Percentiles rank a stretch among this genome's conserved stretches.
Conservation (phyloP, 2,329 filamentous ascomycete species). For the Penicillium paneum region DNA sequence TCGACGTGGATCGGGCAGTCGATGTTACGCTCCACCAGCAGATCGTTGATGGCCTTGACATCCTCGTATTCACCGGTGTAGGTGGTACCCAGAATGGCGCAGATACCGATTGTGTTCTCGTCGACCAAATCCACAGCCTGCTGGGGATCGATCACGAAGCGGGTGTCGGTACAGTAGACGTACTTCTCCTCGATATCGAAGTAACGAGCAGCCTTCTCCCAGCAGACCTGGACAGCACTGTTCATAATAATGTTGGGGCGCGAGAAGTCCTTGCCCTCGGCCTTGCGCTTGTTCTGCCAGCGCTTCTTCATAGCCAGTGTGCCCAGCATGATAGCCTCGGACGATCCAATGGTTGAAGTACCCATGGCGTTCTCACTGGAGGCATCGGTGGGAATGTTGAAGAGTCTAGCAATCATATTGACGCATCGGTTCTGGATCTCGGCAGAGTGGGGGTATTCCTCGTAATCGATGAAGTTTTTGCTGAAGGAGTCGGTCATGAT, state of each 20-base stretch:
- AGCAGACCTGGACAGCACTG: constrained; percentile 92
- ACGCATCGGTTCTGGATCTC: constrained; percentile 91
- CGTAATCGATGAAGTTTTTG: constrained; percentile 94
- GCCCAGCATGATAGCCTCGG: constrained; percentile 60
- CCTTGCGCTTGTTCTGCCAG: constrained; percentile 84
- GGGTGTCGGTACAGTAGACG: constrained; percentile 59
- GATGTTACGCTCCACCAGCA: constrained; percentile 70
- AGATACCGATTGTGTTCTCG: constrained; percentile 83
- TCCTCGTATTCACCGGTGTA: constrained; percentile 97
- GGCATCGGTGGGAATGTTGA: constrained; percentile 66
- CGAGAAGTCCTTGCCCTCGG: constrained; percentile 74
- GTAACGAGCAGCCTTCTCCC: constrained; percentile 88
- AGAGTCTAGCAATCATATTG: constrained; percentile 84
- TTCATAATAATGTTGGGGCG: constrained; percentile 94
- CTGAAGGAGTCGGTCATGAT: constrained; percentile 89
- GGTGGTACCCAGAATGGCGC: constrained; percentile 83
- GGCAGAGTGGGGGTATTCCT: constrained; percentile 76
- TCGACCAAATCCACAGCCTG: constrained; percentile 61
- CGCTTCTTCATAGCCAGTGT: constrained; percentile 87
- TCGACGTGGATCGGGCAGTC: constrained; percentile 91
- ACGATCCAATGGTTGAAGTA: constrained; percentile 84
- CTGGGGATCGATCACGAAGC: constrained; percentile 63
- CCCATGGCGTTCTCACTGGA: constrained; percentile 67
- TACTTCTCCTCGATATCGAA: constrained; percentile 92
- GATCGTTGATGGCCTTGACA: constrained; percentile 84